Conservation (phyloP, 192 early-diverging fungal species). For the Funneliformis geosporum region DNA sequence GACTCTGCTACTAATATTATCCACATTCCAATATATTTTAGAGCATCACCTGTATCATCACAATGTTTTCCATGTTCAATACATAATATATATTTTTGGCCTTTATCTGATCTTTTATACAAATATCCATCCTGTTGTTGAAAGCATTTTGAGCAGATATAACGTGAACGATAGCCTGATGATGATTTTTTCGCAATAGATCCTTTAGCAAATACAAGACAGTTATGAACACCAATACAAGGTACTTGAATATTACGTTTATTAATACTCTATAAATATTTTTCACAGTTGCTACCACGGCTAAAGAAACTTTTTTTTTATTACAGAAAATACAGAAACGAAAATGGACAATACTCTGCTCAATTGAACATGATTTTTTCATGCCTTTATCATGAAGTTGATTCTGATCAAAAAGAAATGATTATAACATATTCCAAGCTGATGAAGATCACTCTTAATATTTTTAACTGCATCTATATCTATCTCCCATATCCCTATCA, state of each 20-base stretch:
- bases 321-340: background rate
- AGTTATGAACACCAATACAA: no score
- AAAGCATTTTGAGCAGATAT: no score
- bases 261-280: no score
- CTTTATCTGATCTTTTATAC: background rate
- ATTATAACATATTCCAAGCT: background rate
- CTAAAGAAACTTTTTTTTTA: no score
- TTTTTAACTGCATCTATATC: constrained; percentile 1
- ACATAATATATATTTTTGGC: background rate
- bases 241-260: no score
- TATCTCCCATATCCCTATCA: constrained; percentile 18
- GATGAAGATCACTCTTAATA: background rate
- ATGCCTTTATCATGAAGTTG: background rate
- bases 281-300: no score
- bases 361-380: background rate
- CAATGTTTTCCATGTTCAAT: background rate
- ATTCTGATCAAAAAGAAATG: constrained; percentile 8
- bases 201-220: no score
- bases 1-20: background rate
- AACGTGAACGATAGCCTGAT: no score
- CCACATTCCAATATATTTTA: constrained; percentile 1
- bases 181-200: no score
- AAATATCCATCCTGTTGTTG: no score
- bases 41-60: background rate
- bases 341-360: background rate